Percentiles rank a stretch among this genome's conserved stretches.
These are phyloP conservation scores for Talaromyces sp. DNA, from an alignment of 2,329 filamentous ascomycete genomes.

Conservation along the genomic window DNA sequence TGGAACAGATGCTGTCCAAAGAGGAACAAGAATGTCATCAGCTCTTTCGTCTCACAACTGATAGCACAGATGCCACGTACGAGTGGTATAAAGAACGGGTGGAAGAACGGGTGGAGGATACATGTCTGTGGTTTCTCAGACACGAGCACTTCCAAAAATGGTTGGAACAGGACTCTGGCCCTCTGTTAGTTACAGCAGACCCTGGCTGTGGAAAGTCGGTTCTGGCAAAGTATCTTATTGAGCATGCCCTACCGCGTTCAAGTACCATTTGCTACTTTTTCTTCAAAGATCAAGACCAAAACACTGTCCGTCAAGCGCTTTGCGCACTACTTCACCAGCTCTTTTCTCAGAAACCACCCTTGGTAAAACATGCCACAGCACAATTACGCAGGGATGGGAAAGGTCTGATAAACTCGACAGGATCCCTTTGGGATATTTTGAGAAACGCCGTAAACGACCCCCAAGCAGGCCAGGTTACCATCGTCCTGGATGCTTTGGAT, in stretches of 20 bases:
- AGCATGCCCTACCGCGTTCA: slow-evolving; percentile 29
- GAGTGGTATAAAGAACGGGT: slow-evolving; percentile 22
- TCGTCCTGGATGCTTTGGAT: slow-evolving; percentile 44
- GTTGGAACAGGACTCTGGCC: slow-evolving; percentile 11
- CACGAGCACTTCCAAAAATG: slow-evolving; percentile 20
- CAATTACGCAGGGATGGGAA: slow-evolving; percentile 27
- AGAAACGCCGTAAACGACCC: slow-evolving; percentile 25
- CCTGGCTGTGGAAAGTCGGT: slow-evolving; percentile 17
- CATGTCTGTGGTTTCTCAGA: slow-evolving; percentile 23
- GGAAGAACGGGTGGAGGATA: slow-evolving; percentile 34
- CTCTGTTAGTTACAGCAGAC: slow-evolving; percentile 13
- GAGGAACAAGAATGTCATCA: slow-evolving; percentile 15
- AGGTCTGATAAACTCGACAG: slow-evolving; percentile 22
- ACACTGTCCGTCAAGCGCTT: slow-evolving; percentile 35
- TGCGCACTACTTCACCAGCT: slow-evolving; percentile 44
- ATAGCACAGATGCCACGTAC: not conserved
- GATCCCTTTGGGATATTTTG: slow-evolving; percentile 36
- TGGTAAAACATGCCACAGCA: slow-evolving; percentile 35
- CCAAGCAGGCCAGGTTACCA: slow-evolving; percentile 28
- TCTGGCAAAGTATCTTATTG: slow-evolving; percentile 11
- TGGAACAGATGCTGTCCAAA: not conserved
- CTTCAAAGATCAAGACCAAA: slow-evolving; percentile 42
- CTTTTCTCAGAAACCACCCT: slow-evolving; percentile 29
- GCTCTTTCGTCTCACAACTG: slow-evolving; percentile 11
- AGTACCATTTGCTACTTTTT: slow-evolving; percentile 44